These are phyloP conservation scores for Amanita exitialis DNA, from an alignment of 768 basidiomycete species.

Conservation along the genomic window DNA sequence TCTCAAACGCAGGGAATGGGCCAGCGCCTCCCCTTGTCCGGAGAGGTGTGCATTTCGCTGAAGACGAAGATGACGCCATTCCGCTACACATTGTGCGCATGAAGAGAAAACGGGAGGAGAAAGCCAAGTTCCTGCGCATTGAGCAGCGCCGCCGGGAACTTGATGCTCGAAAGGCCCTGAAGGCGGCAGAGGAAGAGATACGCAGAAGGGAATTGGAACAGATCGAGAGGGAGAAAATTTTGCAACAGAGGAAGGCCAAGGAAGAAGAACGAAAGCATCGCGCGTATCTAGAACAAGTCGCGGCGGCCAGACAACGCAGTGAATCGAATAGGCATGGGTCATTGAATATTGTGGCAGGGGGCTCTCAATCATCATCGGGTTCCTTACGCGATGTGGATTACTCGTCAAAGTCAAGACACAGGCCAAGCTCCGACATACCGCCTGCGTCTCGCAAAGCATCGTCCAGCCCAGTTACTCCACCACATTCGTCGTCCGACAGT, in stretches of 20 bases:
- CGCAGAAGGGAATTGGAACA: slow-evolving; percentile 29
- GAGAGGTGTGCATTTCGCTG: slow-evolving; percentile 57
- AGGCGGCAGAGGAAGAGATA: slow-evolving; percentile 33
- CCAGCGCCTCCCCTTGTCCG: slow-evolving; percentile 21
- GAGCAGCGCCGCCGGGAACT: slow-evolving; percentile 44
- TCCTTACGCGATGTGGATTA: slow-evolving; percentile 32
- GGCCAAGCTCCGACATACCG: slow-evolving; percentile 26
- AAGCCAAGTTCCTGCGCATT: slow-evolving; percentile 53
- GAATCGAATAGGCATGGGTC: slow-evolving; percentile 46
- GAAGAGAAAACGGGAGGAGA: slow-evolving; percentile 66
- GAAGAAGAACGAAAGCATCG: slow-evolving; percentile 47
- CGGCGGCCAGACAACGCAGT: slow-evolving; percentile 49
- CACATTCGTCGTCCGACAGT: slow-evolving; percentile 41
- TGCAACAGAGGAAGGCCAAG: slow-evolving; percentile 35
- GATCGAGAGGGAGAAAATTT: slow-evolving; percentile 40
- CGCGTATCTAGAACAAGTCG: slow-evolving; percentile 47
- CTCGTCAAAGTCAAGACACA: slow-evolving; percentile 28
- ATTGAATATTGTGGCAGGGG: slow-evolving; percentile 18
- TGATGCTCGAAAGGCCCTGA: slow-evolving; percentile 41
- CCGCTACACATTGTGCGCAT: slow-evolving; percentile 64
- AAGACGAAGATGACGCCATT: slow-evolving; percentile 57
- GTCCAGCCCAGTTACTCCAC: slow-evolving; percentile 30
- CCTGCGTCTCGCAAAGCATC: slow-evolving; percentile 33
- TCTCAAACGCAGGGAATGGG: slow-evolving; percentile 6
- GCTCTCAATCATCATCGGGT: slow-evolving; percentile 25